A percentile compares a stretch with the other conserved stretches of the same genome.
These are phyloP conservation scores for Arctium lappa DNA, from an alignment of 129 eudicot genomes.

Conservation along the genomic window DNA sequence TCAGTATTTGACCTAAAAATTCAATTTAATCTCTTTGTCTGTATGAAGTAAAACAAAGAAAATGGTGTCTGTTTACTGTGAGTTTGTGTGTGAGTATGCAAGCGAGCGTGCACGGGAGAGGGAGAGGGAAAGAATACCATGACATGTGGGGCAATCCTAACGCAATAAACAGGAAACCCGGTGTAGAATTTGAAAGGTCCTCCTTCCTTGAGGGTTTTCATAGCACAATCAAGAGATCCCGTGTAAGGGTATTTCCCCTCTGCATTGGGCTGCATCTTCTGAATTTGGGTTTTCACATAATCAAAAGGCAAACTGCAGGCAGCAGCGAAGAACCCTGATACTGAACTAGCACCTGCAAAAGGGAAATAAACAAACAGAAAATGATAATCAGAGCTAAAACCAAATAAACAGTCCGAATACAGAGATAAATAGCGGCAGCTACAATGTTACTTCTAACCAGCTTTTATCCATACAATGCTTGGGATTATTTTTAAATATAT, in stretches of 20 bases:
- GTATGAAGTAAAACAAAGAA: not conserved
- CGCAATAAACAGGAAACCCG: constrained; percentile 88
- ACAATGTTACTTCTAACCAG: not conserved
- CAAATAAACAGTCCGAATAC: not conserved
- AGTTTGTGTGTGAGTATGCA: not conserved
- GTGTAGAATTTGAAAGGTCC: constrained; percentile 86
- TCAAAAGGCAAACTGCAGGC: constrained; percentile 96
- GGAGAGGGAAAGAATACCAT: constrained; percentile 51
- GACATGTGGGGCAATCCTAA: constrained; percentile 95
- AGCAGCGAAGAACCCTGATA: constrained; percentile 89
- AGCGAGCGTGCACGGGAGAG: constrained; percentile 4
- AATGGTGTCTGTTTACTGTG: not conserved
- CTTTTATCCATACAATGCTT: not conserved
- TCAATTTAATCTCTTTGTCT: not conserved
- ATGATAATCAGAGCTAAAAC: not conserved
- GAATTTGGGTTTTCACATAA: constrained; percentile 87
- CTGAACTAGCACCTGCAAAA: constrained; percentile 75
- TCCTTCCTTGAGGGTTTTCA: constrained; percentile 78
- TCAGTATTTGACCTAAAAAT: not conserved
- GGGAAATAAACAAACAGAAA: not conserved
- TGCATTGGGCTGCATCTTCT: constrained; percentile 95
- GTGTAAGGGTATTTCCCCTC: constrained; percentile 76
- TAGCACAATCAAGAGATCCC: constrained; percentile 80
- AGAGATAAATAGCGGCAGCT: not conserved
- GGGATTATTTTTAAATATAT: too few relatives aligned